Evolutionary conservation across 257 asterid species (phyloP).

Genomic region (Ilex aquifolium): DNA sequence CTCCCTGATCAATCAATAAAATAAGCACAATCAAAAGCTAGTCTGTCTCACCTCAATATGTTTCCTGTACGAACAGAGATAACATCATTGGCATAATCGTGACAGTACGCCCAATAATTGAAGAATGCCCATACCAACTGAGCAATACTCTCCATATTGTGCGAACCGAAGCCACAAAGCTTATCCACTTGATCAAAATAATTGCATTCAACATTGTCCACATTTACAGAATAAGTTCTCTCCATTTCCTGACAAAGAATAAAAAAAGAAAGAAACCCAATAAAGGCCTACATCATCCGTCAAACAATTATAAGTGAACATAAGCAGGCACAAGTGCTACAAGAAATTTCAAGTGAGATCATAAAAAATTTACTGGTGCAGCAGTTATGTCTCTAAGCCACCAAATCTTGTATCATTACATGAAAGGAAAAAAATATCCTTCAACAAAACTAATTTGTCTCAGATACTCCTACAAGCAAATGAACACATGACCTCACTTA

Average conservation of each 20-base stretch:
- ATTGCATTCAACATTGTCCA: constrained; percentile 62
- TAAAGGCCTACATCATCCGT: background rate
- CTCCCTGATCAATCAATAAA: too few relatives aligned
- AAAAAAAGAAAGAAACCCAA: constrained; percentile 2
- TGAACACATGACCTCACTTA: too few relatives aligned
- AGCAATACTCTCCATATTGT: constrained; percentile 58
- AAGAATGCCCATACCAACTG: constrained; percentile 80
- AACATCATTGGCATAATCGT: constrained; percentile 79
- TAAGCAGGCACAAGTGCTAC: too few relatives aligned
- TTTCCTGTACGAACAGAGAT: constrained; percentile 80
- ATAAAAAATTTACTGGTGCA: too few relatives aligned
- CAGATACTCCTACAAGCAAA: too few relatives aligned
- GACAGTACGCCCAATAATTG: constrained; percentile 89
- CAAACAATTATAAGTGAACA: too few relatives aligned
- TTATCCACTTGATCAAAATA: constrained; percentile 78
- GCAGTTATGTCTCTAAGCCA: too few relatives aligned
- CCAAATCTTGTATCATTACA: too few relatives aligned
- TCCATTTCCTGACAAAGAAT: constrained; percentile 54
- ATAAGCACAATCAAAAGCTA: background rate
- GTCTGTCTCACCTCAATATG: constrained; percentile 54
- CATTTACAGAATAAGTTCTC: constrained; percentile 46
- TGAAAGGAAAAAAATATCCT: too few relatives aligned
- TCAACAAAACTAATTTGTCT: too few relatives aligned
- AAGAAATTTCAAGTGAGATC: too few relatives aligned
- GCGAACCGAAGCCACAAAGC: constrained; percentile 57